A percentile compares a stretch with the other conserved stretches of the same genome.
Conservation (phyloP, 495 filamentous ascomycete species). For the Podospora pseudocomata region DNA sequence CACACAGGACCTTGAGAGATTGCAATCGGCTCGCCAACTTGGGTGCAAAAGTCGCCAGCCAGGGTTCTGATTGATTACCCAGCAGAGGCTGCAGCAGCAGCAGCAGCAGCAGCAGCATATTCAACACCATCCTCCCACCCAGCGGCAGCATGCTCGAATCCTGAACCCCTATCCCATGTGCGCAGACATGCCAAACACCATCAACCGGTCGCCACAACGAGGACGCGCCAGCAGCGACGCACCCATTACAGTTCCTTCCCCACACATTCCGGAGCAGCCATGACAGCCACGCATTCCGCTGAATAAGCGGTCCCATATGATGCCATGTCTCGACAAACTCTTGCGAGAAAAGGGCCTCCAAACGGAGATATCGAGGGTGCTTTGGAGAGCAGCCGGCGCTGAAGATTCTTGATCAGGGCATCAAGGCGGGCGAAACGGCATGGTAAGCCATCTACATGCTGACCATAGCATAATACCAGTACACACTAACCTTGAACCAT, state of each 20-base stretch:
- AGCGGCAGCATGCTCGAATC: slow-evolving; percentile 16
- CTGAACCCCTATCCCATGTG: slow-evolving; percentile 16
- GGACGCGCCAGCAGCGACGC: slow-evolving; percentile 74
- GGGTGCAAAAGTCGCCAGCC: slow-evolving; percentile 39
- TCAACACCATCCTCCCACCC: slow-evolving; percentile 19
- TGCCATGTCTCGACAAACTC: slow-evolving; percentile 58
- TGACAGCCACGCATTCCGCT: slow-evolving; percentile 44
- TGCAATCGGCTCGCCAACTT: slow-evolving; percentile 57
- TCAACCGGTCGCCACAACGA: slow-evolving; percentile 52
- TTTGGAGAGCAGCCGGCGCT: slow-evolving; percentile 70
- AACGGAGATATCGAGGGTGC: slow-evolving; percentile 61
- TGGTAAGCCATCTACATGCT: slow-evolving; percentile 54
- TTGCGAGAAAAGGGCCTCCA: slow-evolving; percentile 70
- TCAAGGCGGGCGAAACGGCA: slow-evolving; percentile 84
- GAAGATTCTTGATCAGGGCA: slow-evolving; percentile 71
- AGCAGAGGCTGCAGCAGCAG: slow-evolving; percentile 44
- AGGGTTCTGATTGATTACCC: slow-evolving; percentile 51
- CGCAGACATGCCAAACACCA: slow-evolving; percentile 36
- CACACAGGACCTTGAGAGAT: slow-evolving; percentile 50
- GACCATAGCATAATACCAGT: background rate
- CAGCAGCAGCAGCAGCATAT: slow-evolving; percentile 24
- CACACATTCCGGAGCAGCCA: slow-evolving; percentile 32
- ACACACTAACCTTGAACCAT: slow-evolving; percentile 2
- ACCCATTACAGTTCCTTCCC: slow-evolving; percentile 25
- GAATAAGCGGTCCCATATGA: slow-evolving; percentile 54